Conservation (phyloP, 371 early-diverging fungal genomes). For the Coemansia sp. region DNA sequence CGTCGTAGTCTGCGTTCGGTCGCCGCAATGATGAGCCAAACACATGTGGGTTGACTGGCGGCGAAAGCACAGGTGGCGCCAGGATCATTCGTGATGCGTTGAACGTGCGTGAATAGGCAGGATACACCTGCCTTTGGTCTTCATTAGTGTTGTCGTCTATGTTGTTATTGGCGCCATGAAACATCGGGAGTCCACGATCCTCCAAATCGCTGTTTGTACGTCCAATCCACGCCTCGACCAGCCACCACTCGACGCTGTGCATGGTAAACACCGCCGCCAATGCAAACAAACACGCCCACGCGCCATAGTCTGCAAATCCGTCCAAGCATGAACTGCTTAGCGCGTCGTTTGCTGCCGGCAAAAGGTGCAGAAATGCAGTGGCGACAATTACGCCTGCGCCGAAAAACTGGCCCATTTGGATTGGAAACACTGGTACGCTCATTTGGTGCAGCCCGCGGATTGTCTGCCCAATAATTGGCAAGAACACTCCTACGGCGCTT, state of each 20-base stretch:
- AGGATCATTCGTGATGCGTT: slow-evolving; percentile 21
- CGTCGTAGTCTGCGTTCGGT: neutral
- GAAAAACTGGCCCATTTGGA: slow-evolving; percentile 57
- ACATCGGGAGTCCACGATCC: neutral
- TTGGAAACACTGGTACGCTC: slow-evolving; percentile 24
- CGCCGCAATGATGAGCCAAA: slow-evolving; percentile 27
- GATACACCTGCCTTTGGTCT: slow-evolving; percentile 7
- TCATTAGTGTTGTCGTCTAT: too few relatives aligned
- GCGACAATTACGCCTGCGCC: slow-evolving; percentile 76
- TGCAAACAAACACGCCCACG: slow-evolving; percentile 57
- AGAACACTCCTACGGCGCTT: slow-evolving; percentile 52
- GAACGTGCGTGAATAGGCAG: slow-evolving; percentile 16
- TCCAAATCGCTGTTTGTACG: neutral
- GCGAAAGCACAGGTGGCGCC: slow-evolving; percentile 23
- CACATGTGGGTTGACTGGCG: slow-evolving; percentile 29
- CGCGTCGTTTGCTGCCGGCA: slow-evolving; percentile 53
- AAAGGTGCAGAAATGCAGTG: slow-evolving; percentile 71
- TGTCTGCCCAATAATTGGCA: slow-evolving; percentile 48
- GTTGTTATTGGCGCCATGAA: too few relatives aligned
- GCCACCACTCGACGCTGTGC: slow-evolving; percentile 57
- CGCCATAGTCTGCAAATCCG: slow-evolving; percentile 52
- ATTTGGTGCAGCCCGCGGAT: slow-evolving; percentile 18
- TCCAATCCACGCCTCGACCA: slow-evolving; percentile 47
- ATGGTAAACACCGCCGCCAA: slow-evolving; percentile 55
- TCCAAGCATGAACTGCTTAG: slow-evolving; percentile 54